Evolutionary conservation across 2,329 filamentous ascomycete species (phyloP).

Genomic region (Penicillium expansum): DNA sequence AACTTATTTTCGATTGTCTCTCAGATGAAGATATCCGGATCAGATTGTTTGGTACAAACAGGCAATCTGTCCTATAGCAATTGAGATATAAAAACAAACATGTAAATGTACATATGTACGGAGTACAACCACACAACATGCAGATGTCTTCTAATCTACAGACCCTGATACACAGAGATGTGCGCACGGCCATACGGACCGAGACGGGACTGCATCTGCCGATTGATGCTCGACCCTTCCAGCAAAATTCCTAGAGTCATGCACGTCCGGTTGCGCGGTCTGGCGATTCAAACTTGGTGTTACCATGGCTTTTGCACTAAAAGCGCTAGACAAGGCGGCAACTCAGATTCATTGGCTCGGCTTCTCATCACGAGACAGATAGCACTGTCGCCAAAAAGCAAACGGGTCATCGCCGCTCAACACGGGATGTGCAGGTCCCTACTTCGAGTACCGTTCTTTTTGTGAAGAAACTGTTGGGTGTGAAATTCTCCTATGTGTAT

Average conservation of each 20-base stretch:
- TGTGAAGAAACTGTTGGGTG: neutral
- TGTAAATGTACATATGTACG: neutral
- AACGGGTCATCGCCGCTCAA: constrained; percentile 15
- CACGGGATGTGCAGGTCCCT: constrained; percentile 4
- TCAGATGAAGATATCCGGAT: neutral
- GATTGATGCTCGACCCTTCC: constrained; percentile 12
- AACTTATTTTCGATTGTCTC: neutral
- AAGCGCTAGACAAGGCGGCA: constrained; percentile 1
- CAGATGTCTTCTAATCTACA: neutral
- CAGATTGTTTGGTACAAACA: neutral
- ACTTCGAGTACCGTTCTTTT: constrained; percentile 2
- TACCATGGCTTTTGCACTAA: constrained; percentile 20
- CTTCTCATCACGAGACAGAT: constrained; percentile 21
- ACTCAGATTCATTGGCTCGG: constrained; percentile 14
- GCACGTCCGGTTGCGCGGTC: constrained; percentile 22
- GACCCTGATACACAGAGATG: constrained; percentile 12
- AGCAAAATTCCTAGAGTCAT: constrained; percentile 17
- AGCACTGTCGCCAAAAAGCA: constrained; percentile 4
- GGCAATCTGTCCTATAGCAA: neutral
- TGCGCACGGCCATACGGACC: constrained; percentile 20
- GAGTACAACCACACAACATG: neutral
- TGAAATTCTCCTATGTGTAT: neutral
- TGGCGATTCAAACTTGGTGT: constrained; percentile 19
- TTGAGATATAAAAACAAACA: neutral
- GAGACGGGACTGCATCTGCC: constrained; percentile 21